These are phyloP conservation scores for Dioscorea alata DNA, from an alignment of 106 monocot species.

Conservation along the genomic window DNA sequence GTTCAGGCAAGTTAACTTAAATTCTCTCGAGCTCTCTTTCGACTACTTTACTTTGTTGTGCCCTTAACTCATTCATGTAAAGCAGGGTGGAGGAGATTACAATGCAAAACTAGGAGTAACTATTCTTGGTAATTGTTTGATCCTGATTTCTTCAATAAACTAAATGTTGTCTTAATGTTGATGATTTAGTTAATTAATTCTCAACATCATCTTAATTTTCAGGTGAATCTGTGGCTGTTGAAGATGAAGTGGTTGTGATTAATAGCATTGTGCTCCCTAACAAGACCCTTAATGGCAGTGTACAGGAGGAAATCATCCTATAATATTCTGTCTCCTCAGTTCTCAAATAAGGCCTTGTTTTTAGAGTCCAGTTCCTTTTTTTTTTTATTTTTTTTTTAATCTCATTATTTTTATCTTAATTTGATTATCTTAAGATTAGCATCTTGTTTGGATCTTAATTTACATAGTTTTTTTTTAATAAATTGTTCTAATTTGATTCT, in stretches of 20 bases:
- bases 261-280: conserved; percentile 92
- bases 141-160: neutral
- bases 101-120: conserved; percentile 85
- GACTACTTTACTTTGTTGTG: too few relatives aligned
- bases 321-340: conserved; percentile 10
- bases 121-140: conserved; percentile 59
- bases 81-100: conserved; percentile 81
- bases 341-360: too few relatives aligned
- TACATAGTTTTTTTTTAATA: too few relatives aligned
- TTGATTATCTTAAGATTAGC: too few relatives aligned
- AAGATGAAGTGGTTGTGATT: conserved; percentile 91
- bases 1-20: conserved; percentile 61
- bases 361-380: too few relatives aligned
- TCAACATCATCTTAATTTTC: conserved; percentile 8
- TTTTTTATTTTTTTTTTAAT: too few relatives aligned
- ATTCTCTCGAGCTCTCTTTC: neutral
- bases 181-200: neutral
- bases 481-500: too few relatives aligned
- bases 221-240: conserved; percentile 88
- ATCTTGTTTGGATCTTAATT: too few relatives aligned
- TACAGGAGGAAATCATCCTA: conserved; percentile 90
- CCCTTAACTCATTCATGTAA: neutral
- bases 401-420: too few relatives aligned
- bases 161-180: neutral
- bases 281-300: conserved; percentile 76